Base-by-base conservation (phyloP, 371 early-diverging fungal species). In the Mucor saturninus region DNA sequence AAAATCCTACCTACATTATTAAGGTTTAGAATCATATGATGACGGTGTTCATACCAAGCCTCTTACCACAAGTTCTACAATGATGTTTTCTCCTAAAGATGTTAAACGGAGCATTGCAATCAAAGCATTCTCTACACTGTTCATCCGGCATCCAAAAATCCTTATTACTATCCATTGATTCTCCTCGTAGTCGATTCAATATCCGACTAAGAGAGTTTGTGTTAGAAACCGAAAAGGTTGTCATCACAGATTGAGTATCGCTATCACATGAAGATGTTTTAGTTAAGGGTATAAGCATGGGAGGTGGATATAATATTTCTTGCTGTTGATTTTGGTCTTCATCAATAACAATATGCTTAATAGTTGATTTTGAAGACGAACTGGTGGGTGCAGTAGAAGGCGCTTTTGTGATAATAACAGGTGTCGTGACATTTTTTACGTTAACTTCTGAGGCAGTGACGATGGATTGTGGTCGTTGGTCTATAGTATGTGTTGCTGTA, bases 91-190 rank as follows among this genome's bases (percentile, higher is more conserved):
- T 74, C 51, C 91, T 74, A 62, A 90, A 85, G 1, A 86, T 59
- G 35, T 83, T 83, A 65, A 94, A 94, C 0, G 86, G 83, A 26
- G 71, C 70, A 53, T 86, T 86, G 68, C 94, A 94, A 13, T 89
- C 85, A 71, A 84, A 90, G 70, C 94, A 94, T 61, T 90, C 89
- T 65, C 87, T 86, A 60, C 86, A 86, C 55, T 83, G 77, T 54
- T 91, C 93, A 68, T 93, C 93, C 13, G 86, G 83, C 90, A 92
- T 93, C 93, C 93, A 92, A 61, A 86, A 91, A 31, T 89, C 89
- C 59, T 77, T 86, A 63, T 79, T 86, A 35, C 59, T 61, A 37
- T 65, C 54, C 3, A 35, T 32, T 9, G 77, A 63, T 2, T 79
- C 79, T n/a, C 85, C 88, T 43, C 86, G 73, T 14, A 86, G 61